These are phyloP conservation scores for Pleoardoris graminearum DNA, from an alignment of 2,329 filamentous ascomycete genomes.

Conservation along the genomic window DNA sequence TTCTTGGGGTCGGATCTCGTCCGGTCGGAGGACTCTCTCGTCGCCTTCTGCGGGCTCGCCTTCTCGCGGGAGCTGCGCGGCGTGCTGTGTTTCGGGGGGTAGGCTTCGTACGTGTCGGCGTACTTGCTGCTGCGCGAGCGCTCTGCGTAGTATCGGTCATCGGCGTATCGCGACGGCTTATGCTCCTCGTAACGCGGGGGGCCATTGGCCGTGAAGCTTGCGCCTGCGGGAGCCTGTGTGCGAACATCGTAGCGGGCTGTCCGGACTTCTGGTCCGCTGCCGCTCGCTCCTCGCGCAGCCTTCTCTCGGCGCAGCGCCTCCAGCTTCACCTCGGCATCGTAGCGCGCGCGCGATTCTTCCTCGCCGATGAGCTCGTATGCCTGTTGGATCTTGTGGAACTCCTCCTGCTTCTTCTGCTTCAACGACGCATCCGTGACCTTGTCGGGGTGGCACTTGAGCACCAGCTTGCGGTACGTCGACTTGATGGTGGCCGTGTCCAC, in stretches of 20 bases:
- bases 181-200: slow-evolving; percentile 41
- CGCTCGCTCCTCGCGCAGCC: slow-evolving; percentile 44
- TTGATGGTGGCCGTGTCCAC: slow-evolving; percentile 74
- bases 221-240: slow-evolving; percentile 33
- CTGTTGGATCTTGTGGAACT: slow-evolving; percentile 90
- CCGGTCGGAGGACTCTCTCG: slow-evolving; percentile 41
- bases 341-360: slow-evolving; percentile 70
- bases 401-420: slow-evolving; percentile 77
- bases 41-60: slow-evolving; percentile 27
- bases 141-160: slow-evolving; percentile 47
- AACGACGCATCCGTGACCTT: slow-evolving; percentile 79
- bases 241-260: slow-evolving; percentile 40
- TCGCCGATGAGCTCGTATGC: slow-evolving; percentile 91
- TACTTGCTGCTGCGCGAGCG: slow-evolving; percentile 44
- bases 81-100: slow-evolving; percentile 33
- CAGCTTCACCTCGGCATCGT: slow-evolving; percentile 75
- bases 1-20: slow-evolving; percentile 46
- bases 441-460: slow-evolving; percentile 87
- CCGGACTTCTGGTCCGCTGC: slow-evolving; percentile 31
- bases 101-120: slow-evolving; percentile 44
- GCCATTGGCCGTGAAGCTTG: slow-evolving; percentile 23
- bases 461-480: slow-evolving; percentile 79
- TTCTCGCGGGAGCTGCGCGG: slow-evolving; percentile 36
- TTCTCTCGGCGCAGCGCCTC: slow-evolving; percentile 65
- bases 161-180: slow-evolving; percentile 28